Evolutionary conservation across 176 grass and related monocot genomes (phyloP), one percentile per base, ranked within the genome.

Genomic region (Musa schizocarpa): DNA sequence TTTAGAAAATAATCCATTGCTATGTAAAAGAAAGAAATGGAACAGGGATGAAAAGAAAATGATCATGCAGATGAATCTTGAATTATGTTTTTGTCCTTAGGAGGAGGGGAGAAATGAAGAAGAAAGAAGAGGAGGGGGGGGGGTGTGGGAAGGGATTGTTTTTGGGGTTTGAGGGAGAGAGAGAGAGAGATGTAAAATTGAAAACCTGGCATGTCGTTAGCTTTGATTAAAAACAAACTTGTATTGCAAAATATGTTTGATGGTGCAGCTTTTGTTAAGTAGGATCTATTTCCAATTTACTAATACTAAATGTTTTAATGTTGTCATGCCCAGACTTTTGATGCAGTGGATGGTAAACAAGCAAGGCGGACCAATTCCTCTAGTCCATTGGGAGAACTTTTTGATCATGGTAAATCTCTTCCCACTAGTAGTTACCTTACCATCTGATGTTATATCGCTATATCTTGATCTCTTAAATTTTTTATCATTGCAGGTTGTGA

Each of bases 301-400:
- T 63, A 52, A 72, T 8, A 23, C 20, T n/a, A 63, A 58, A 64
- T 73, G 9, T 19, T 63, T 72, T 26, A 54, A 73, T 52, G 22
- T 19, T 69, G 13, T 50, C 88, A 50, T 76, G 25, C 34, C 50
- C 85, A 98, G 95, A 98, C 95, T 78, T 98, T 98, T 87, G 95
- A 98, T 87, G 95, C 95, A 76, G 86, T 98, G 80, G 95, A 98
- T 91, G 95, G 95, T 78, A 98, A 98, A 81, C 95, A 98, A 93
- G 95, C 95, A 13, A 98, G 94, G 73, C 90, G 95, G 11, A 98
- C 95, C 73, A 94, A 89, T 80, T 98, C 95, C 79, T 98, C 95
- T 50, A 98, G 95, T 87, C 95, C 95, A 77, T 75, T 98, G 73
- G 95, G 95, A 91, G 95, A 98, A 91, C 88, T 98, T 86, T 99